These are phyloP conservation scores for Megacollybia marginata DNA, from an alignment of 768 basidiomycete genomes.

Conservation along the genomic window DNA sequence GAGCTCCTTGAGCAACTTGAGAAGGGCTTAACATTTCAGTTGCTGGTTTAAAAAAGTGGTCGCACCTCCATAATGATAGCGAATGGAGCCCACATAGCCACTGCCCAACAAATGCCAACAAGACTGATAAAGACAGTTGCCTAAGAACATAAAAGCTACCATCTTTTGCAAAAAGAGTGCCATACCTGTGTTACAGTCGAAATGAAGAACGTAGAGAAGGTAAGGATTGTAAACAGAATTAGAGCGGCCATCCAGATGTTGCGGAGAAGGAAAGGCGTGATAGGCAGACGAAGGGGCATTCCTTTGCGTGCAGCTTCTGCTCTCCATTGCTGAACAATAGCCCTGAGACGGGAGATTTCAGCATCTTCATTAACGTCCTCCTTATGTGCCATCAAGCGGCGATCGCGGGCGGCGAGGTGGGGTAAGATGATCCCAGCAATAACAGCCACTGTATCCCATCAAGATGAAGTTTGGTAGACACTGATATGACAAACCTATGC, in stretches of 20 bases:
- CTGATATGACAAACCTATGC: slow-evolving; percentile 53
- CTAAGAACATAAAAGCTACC: slow-evolving; percentile 21
- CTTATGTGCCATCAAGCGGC: slow-evolving; percentile 65
- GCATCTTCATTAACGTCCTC: slow-evolving; percentile 70
- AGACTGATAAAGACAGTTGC: slow-evolving; percentile 79
- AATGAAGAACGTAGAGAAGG: slow-evolving; percentile 83
- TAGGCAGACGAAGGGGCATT: slow-evolving; percentile 68
- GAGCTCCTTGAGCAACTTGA: slow-evolving; percentile 70
- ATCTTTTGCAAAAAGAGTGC: background rate
- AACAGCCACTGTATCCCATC: slow-evolving; percentile 60
- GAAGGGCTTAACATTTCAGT: background rate
- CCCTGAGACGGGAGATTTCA: slow-evolving; percentile 62
- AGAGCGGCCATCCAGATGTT: slow-evolving; percentile 93
- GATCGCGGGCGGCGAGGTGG: slow-evolving; percentile 73
- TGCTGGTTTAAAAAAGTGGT: background rate
- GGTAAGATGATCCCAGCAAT: slow-evolving; percentile 77
- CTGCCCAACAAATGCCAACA: slow-evolving; percentile 93
- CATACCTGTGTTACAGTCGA: slow-evolving; percentile 64
- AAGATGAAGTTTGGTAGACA: background rate
- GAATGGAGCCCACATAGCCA: slow-evolving; percentile 97
- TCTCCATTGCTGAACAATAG: slow-evolving; percentile 75
- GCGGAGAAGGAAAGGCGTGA: slow-evolving; percentile 85
- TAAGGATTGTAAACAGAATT: slow-evolving; percentile 70
- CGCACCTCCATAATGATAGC: slow-evolving; percentile 93
- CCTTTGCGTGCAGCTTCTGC: slow-evolving; percentile 75